Evolutionary conservation across 1,284 basidiomycete genomes (phyloP).

Genomic region (Malassezia obtusa): DNA sequence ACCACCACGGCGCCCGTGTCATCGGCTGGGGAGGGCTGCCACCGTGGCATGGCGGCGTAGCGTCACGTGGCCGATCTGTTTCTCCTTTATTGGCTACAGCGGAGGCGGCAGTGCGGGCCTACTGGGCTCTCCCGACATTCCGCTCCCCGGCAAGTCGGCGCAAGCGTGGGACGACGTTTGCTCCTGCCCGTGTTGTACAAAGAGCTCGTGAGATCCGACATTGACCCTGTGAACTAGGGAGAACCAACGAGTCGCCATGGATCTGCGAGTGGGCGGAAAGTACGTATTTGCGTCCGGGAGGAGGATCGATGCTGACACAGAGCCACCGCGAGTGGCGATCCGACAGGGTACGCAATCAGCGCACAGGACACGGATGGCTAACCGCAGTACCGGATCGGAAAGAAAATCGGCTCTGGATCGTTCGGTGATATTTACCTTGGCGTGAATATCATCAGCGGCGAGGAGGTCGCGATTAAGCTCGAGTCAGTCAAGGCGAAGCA

Average conservation of each 20-base stretch:
- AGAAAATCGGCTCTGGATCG: conserved; percentile 98
- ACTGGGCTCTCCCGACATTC: not conserved
- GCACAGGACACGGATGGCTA: not conserved
- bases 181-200: conserved; percentile 1
- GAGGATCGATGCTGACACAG: conserved; percentile 5
- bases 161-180: not conserved
- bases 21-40: not conserved
- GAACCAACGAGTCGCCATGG: conserved; percentile 4
- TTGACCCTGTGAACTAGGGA: not conserved
- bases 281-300: conserved; percentile 7
- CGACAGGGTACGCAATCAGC: conserved; percentile 14
- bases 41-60: not conserved
- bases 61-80: not conserved
- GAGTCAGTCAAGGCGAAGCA: conserved; percentile 99
- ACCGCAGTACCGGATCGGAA: conserved; percentile 66
- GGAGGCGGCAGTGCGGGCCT: not conserved
- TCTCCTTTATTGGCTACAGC: not conserved
- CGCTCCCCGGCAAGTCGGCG: not conserved
- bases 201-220: not conserved
- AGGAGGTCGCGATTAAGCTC: conserved; percentile 99
- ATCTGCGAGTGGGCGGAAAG: conserved; percentile 19
- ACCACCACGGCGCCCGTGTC: not conserved
- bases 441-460: conserved; percentile 99
- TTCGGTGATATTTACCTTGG: conserved; percentile 99
- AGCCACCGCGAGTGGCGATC: not conserved